Evolutionary conservation across 2,329 filamentous ascomycete species (phyloP), one percentile per base, ranked within the genome.

Genomic region (Daldinia sp.): DNA sequence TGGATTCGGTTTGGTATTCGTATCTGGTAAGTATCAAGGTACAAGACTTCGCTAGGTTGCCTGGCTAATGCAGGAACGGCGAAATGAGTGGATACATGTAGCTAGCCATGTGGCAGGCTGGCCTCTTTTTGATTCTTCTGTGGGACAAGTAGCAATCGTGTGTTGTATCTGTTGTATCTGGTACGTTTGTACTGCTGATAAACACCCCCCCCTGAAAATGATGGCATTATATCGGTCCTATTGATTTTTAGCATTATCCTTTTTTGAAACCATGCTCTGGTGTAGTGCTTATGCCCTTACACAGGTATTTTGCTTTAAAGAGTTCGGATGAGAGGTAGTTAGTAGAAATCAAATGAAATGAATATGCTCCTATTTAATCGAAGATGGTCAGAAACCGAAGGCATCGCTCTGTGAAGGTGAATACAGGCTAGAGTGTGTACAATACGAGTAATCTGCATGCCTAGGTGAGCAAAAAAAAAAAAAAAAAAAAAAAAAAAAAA

Each of bases 21-120:
- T 53, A 65, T 48, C 28, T 61, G 10, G 60, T 41, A 58, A 35
- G 37, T 57, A 58, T 41, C 26, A 37, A 44, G 46, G 59, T 66
- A 68, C 59, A 54, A 30, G 30, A 50, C 3, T 37, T 28, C 56
- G 55, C 50, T 63, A 33, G 58, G 65, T 50, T 63, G 65, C 57
- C 44, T 60, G 60, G 59, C 72, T 74, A 74, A 74, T 74, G 73
- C 73, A 74, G 73, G 73, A 74, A 74, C 73, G 60, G 62, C 51
- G 58, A 51, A 51, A 51, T 51, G 46, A 51, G 46, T 51, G 46
- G 65, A 64, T 65, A 63, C 48, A 53, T 67, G 73, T 74, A 72
- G 73, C 70, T 72, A 73, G 67, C 73, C 73, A 74, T 73, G 72
- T 74, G 73, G 64, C 67, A 48, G 60, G 42, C 59, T 23, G 33